These are phyloP conservation scores for Beta lomatogona DNA, from an alignment of 179 eudicot species.

Conservation along the genomic window DNA sequence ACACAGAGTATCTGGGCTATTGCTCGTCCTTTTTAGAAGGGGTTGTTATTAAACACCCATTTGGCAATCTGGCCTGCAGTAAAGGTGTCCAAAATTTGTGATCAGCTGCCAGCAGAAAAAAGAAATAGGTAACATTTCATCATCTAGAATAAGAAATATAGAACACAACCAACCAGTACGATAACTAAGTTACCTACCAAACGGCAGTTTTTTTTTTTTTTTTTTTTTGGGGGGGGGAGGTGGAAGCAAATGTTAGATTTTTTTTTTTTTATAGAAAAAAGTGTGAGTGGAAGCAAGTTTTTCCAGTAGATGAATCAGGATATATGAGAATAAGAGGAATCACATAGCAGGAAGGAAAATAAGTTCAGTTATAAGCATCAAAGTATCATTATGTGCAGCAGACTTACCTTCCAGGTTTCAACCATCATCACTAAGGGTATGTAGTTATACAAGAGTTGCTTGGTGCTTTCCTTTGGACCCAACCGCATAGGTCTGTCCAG, in stretches of 20 bases:
- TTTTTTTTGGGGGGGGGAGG: too few relatives aligned
- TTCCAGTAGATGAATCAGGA: not conserved
- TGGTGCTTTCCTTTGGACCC: conserved; percentile 49
- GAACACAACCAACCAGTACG: too few relatives aligned
- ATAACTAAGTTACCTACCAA: too few relatives aligned
- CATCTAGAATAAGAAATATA: too few relatives aligned
- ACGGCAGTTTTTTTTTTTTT: too few relatives aligned
- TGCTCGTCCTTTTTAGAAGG: not conserved
- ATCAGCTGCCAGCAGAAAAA: too few relatives aligned
- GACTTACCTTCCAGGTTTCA: conserved; percentile 42
- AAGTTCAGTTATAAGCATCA: not conserved
- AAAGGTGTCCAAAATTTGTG: too few relatives aligned
- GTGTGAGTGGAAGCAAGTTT: not conserved
- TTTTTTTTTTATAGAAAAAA: too few relatives aligned
- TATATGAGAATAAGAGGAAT: not conserved
- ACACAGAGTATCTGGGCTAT: not conserved
- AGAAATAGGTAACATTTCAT: too few relatives aligned
- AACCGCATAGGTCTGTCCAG: conserved; percentile 44
- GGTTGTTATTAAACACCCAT: too few relatives aligned
- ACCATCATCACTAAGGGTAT: conserved; percentile 35
- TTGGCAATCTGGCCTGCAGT: too few relatives aligned
- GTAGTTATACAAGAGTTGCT: conserved; percentile 47
- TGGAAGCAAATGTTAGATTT: too few relatives aligned
- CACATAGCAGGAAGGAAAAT: not conserved
- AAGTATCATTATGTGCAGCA: not conserved